phyloP scores from a whole-genome alignment of 192 early-diverging fungal species.

The Diversispora epigaea region DNA sequence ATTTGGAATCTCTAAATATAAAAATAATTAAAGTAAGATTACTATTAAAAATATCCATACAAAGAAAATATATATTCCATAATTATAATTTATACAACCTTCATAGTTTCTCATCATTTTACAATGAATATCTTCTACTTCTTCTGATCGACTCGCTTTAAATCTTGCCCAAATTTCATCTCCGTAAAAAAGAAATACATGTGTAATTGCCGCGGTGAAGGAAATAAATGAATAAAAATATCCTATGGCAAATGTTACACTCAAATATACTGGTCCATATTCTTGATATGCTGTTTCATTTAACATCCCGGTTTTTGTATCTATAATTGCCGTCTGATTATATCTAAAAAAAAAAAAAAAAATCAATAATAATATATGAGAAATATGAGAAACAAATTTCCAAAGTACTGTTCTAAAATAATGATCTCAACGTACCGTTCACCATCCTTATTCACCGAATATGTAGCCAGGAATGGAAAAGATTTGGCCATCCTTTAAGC shows the following conservation, averaged over 20 bases:
- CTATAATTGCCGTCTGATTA: conserved; percentile 54
- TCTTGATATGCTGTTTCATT: conserved; percentile 45
- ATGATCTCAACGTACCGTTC: conserved; percentile 7
- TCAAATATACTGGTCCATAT: conserved; percentile 50
- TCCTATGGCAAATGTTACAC: conserved; percentile 51
- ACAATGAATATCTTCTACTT: conserved; percentile 41
- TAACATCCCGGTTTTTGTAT: conserved; percentile 36
- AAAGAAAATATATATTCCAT: not conserved
- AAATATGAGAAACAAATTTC: not conserved
- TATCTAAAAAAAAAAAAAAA: conserved; percentile 32
- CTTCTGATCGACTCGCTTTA: conserved; percentile 25
- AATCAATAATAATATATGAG: not conserved
- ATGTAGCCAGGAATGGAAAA: conserved; percentile 24
- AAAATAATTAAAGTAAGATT: not conserved
- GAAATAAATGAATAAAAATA: conserved; percentile 59
- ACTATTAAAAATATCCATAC: not conserved
- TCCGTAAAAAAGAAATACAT: conserved; percentile 62
- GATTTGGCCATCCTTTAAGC: conserved; percentile 6
- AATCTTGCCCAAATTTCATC: conserved; percentile 51
- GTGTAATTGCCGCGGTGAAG: conserved; percentile 48
- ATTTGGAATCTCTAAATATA: conserved; percentile 54
- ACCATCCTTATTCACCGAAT: conserved; percentile 15
- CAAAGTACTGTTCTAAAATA: not conserved
- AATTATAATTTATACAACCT: not conserved
- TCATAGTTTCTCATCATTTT: conserved; percentile 45